Base-by-base conservation (phyloP, 108 stramenopile genomes). In the Pseudonitzschia multiseries region DNA sequence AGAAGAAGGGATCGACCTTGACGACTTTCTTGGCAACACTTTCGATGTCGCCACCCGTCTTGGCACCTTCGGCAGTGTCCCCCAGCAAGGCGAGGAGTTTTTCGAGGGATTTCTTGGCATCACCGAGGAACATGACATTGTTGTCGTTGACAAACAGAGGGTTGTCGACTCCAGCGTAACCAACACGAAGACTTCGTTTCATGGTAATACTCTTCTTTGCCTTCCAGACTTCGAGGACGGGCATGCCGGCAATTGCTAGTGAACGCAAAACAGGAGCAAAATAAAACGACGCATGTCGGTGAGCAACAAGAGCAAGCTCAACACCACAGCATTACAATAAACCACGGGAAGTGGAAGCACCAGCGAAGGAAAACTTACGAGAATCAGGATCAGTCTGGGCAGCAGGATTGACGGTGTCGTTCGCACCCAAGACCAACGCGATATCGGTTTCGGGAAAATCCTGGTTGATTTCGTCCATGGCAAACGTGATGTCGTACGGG, bases 151-250 rank as follows among this genome's bases (percentile, higher is more conserved):
- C 72, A 70, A 93, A 95, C 22, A 91, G 65, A 13, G 94, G 92
- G 78, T 93, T 93, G 65, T 91, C 92, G 3, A 95, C 90, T 61
- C 89, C 92, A n/a, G 94, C 92, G 70, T 95, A 95, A 13, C 94
- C 94, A 13, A 85, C 82, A 31, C 86, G 89, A 65, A 93, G 70
- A 76, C 84, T 79, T 36, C 94, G 81, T 85, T 95, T 95, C 92
- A 93, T 91, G 13, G 93, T 90, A 44, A 95, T 87, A 31, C 72
- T 80, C 12, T 86, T 80, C 21, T 72, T 76, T 26, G 88, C 82
- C 51, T 90, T 82, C 94, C 94, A 95, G 17, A 92, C 91, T 67
- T 86, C 74, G 22, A 89, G 76, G n/a, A 88, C 87, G n/a, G 88
- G 87, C 87, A 89, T 87, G 18, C 88, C 87, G 17, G 87, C 87